Percentiles rank a stretch among this genome's conserved stretches.
Conservation (phyloP, 108 stramenopile species). For the Conticribra guillardii region DNA sequence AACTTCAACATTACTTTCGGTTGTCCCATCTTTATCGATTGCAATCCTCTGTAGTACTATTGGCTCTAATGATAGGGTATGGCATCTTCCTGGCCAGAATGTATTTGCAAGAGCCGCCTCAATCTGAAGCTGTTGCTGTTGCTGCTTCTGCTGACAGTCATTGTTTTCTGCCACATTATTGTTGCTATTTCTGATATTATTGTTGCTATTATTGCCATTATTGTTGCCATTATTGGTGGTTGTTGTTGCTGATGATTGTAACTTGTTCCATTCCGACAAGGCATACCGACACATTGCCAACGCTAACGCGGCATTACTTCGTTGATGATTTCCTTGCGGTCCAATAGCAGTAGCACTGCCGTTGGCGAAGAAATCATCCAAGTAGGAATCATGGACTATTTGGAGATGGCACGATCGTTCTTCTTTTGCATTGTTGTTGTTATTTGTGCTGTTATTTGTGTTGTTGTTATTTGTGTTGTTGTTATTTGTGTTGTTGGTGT, state of each 20-base stretch:
- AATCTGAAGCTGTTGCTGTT: too few relatives aligned
- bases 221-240: too few relatives aligned
- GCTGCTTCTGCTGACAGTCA: too few relatives aligned
- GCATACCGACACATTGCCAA: slow-evolving; percentile 58
- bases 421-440: too few relatives aligned
- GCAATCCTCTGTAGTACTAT: too few relatives aligned
- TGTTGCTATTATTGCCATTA: too few relatives aligned
- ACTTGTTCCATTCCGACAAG: slow-evolving; percentile 1
- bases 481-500: too few relatives aligned
- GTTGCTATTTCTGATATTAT: too few relatives aligned
- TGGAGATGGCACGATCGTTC: slow-evolving; percentile 5
- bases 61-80: slow-evolving; percentile 47
- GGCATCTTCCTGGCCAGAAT: slow-evolving; percentile 85
- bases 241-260: not conserved
- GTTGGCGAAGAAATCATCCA: slow-evolving; percentile 12
- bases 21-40: not conserved
- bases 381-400: slow-evolving; percentile 27
- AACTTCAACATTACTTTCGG: slow-evolving; percentile 1
- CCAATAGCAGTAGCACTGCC: slow-evolving; percentile 31
- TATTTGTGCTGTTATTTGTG: too few relatives aligned
- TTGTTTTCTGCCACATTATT: too few relatives aligned
- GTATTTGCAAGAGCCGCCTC: slow-evolving; percentile 54
- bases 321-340: slow-evolving; percentile 70
- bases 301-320: slow-evolving; percentile 78
- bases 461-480: too few relatives aligned